Base-by-base conservation (phyloP, 208 protist genomes). In the Crithidia mellificae region DNA sequence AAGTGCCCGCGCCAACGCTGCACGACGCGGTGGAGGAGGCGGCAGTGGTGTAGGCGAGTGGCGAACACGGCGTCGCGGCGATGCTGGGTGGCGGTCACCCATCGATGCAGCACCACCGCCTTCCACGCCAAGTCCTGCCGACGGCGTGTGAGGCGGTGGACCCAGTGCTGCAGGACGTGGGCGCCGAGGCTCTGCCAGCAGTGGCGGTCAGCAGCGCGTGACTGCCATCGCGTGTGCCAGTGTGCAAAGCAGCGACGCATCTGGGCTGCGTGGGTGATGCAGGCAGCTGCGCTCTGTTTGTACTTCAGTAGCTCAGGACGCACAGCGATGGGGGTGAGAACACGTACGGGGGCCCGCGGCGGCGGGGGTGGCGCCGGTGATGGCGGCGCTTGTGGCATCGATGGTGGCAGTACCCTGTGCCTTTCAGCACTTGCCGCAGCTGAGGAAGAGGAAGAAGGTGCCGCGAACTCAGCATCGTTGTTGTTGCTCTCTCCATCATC, bases 241-340 rank as follows among this genome's bases (percentile, higher is more conserved):
- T 51, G 63, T 1, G 27, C 19, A 36, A 68, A 63, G 57, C 67
- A 76, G 12, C 51, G 51, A 25, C 59, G 58, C 15, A 72, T 47
- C 34, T 50, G 43, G 0, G 46, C 49, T 1, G 54, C 62, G 39
- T 61, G 27, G 2, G 70, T 43, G 9, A 75, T 51, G 39, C 46
- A 34, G 0, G 25, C 17, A 2, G 70, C 70, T 3, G 46, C 38
- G 47, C 29, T 59, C 14, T 4, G 6, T 39, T 75, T 68, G 62
- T 69, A 75, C 55, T 69, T 68, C n/a, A 47, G 62, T 1, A 75
- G 46, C 36, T 52, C 69, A 2, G 2, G n/a, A 15, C 17, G 41
- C n/a, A 1, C 5, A 12, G 39, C 30, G 2, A 17, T 34, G 38
- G 58, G 30, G 15, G 32, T 17, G 44, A 36, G 49, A 24, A 74